Evolutionary conservation across 805 yeast genomes (phyloP).

Genomic region (Geotrichum ghanense): DNA sequence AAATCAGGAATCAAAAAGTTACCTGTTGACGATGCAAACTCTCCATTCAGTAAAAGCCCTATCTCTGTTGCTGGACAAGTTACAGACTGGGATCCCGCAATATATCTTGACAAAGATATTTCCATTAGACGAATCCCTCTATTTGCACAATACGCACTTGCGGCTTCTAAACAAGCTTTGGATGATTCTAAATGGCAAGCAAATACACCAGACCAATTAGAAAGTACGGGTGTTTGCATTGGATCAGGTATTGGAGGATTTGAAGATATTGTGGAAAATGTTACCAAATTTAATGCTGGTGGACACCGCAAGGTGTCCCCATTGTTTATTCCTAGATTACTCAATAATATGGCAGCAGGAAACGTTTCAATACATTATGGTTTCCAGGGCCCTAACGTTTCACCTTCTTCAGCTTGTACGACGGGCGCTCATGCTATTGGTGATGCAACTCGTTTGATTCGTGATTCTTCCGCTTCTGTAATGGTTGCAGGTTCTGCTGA

Average conservation of each 20-base stretch:
- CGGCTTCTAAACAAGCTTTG: slow-evolving; percentile 70
- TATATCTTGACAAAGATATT: slow-evolving; percentile 34
- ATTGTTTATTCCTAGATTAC: slow-evolving; percentile 67
- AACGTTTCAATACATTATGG: slow-evolving; percentile 71
- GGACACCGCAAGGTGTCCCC: slow-evolving; percentile 74
- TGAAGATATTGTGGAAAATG: slow-evolving; percentile 55
- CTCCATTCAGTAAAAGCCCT: slow-evolving; percentile 33
- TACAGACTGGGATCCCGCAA: slow-evolving; percentile 42
- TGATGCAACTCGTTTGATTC: slow-evolving; percentile 76
- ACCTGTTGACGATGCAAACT: slow-evolving; percentile 35
- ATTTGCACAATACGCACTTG: slow-evolving; percentile 69
- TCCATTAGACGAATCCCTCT: slow-evolving; percentile 54
- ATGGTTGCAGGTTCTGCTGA: slow-evolving; percentile 96
- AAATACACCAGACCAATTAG: slow-evolving; percentile 15
- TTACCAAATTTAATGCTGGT: slow-evolving; percentile 35
- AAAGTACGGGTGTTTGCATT: slow-evolving; percentile 52
- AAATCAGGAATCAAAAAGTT: slow-evolving; percentile 30
- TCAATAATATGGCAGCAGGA: slow-evolving; percentile 93
- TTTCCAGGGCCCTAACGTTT: slow-evolving; percentile 74
- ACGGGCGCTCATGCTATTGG: slow-evolving; percentile 92
- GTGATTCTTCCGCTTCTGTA: slow-evolving; percentile 69
- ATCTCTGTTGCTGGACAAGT: slow-evolving; percentile 34
- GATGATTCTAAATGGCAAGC: slow-evolving; percentile 50
- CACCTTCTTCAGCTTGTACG: slow-evolving; percentile 93
- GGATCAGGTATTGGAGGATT: slow-evolving; percentile 93